Conservation (phyloP, 225 moss, liverwort and hornwort genomes). For the Pseudoscleropodium purum region DNA sequence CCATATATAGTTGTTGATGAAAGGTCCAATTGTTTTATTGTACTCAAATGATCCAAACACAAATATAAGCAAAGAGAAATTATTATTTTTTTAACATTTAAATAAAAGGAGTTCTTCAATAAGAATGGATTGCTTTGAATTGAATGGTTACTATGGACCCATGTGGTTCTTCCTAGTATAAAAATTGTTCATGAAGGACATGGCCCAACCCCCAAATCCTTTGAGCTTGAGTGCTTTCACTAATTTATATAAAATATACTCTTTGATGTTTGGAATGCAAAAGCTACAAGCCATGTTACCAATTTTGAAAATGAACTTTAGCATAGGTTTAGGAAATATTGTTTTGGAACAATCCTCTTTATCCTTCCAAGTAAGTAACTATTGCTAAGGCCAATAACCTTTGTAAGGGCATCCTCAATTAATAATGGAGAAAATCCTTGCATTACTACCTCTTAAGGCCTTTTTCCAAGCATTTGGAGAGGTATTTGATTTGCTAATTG, state of each 20-base stretch:
- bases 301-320: not conserved
- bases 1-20: not conserved
- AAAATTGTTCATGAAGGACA: accelerated
- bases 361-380: not conserved
- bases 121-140: not conserved
- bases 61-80: not conserved
- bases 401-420: accelerated
- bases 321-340: not conserved
- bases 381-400: not conserved
- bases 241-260: not conserved
- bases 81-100: no score
- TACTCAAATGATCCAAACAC: not conserved
- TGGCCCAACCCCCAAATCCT: accelerated
- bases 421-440: accelerated
- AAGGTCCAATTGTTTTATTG: not conserved
- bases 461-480: not conserved
- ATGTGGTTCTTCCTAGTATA: not conserved
- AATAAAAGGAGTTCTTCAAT: no score
- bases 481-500: not conserved
- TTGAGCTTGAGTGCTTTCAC: accelerated
- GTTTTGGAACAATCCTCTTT: not conserved
- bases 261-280: not conserved
- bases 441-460: not conserved
- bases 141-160: not conserved
- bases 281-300: accelerated